These are phyloP conservation scores for Candida chauliodis DNA, from an alignment of 805 yeast genomes.

Conservation along the genomic window DNA sequence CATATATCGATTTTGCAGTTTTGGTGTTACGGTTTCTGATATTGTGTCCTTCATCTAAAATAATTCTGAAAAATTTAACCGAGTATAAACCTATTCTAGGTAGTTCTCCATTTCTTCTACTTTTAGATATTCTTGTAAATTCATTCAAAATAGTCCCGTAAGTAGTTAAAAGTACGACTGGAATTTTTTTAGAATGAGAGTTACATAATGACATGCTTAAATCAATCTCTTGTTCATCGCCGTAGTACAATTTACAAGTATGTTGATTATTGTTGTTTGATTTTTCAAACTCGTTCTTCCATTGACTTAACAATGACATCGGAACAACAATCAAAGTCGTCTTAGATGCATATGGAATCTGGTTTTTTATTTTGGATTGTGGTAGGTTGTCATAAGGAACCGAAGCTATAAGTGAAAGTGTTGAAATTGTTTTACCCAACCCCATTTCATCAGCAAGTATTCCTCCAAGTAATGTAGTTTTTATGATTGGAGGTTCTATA, in stretches of 20 bases:
- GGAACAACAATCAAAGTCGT: conserved; percentile 85
- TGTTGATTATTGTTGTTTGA: conserved; percentile 46
- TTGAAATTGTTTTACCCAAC: conserved; percentile 85
- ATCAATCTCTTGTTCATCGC: conserved; percentile 54
- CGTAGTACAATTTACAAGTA: conserved; percentile 68
- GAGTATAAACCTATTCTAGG: conserved; percentile 59
- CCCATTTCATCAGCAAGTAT: conserved; percentile 97
- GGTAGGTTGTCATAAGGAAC: conserved; percentile 49
- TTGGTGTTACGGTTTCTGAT: conserved; percentile 77
- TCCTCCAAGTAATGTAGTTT: conserved; percentile 69
- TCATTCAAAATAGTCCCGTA: conserved; percentile 86
- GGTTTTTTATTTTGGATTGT: conserved; percentile 1
- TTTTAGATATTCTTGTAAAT: conserved; percentile 46
- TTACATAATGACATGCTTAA: conserved; percentile 44
- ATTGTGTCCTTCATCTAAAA: conserved; percentile 87
- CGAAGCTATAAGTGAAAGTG: conserved; percentile 67
- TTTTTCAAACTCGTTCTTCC: conserved; percentile 77
- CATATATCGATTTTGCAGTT: conserved; percentile 74
- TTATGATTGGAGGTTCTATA: conserved; percentile 59
- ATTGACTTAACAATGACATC: conserved; percentile 85
- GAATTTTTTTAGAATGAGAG: conserved; percentile 39
- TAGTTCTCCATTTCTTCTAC: conserved; percentile 20
- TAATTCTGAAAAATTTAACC: conserved; percentile 69
- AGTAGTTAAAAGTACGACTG: conserved; percentile 74
- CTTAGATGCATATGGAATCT: conserved; percentile 51